Evolutionary conservation across 2,329 filamentous ascomycete genomes (phyloP), one percentile per base, ranked within the genome.

Genomic region (Sarocladium kiliense): DNA sequence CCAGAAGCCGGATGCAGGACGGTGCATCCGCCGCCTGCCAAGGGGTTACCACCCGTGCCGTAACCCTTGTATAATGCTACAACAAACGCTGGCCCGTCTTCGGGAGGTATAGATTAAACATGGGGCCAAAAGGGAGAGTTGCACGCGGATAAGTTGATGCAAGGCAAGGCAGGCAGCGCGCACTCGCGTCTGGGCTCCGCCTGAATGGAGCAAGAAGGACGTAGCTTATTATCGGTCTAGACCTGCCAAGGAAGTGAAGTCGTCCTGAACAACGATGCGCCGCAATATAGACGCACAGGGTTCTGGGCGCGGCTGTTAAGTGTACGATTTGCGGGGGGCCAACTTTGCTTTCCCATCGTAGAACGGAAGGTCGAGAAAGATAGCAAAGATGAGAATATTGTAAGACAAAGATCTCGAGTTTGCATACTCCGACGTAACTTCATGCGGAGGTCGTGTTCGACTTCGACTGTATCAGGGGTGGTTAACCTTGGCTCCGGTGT

Each of bases 211-310:
- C 7, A 32, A 32, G 30, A 32, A 32, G 30, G 3, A 11, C 21
- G 21, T 18, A 44, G 14, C 7, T 11, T 47, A 18, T 30, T 27
- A 7, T n/a, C 7, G 23, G 18, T 47, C 44, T 16, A 27, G 44
- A 18, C 23, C 25, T 30, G 44, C 44, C 44, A 47, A 47, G 44
- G 3, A 27, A 10, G 11, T 21, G 4, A 5, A 44, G 7, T 25
- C 41, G 41, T 7, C 3, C 7, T 12, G 19, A 7, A 25, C 10
- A 21, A 25, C 18, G 41, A 27, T 10, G 25, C 47, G 47, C 47
- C 47, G 18, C 47, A 51, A 51, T 51, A 32, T 36, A 36, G n/a
- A 16, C 47, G n/a, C 25, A 16, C 44, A 51, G 26, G 27, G n/a
- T 23, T 47, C 47, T 23, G 19, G 47, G 30, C 47, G 18, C 18